Percentiles rank a stretch among this genome's conserved stretches.
These are phyloP conservation scores for Flaveria linearis DNA, from an alignment of 129 eudicot species.

Conservation along the genomic window DNA sequence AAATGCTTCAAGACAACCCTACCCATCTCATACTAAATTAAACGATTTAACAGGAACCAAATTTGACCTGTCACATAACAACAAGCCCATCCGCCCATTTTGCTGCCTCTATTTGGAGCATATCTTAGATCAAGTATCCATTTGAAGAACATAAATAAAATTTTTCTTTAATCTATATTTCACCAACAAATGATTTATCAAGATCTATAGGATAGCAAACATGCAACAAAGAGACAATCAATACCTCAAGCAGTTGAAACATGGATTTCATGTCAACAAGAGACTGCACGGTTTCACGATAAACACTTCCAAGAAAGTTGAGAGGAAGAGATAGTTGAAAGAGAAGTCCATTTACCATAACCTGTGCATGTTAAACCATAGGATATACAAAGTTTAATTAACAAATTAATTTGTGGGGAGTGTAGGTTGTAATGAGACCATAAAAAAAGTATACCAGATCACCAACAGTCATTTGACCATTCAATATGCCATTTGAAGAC, in stretches of 20 bases:
- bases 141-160: background rate
- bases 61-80: background rate
- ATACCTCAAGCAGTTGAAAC: constrained; percentile 97
- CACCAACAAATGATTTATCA: background rate
- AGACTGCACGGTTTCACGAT: constrained; percentile 93
- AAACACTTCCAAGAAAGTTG: constrained; percentile 96
- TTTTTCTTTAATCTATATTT: background rate
- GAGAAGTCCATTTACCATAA: constrained; percentile 96
- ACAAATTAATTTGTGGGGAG: constrained; percentile 3
- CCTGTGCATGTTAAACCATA: constrained; percentile 42
- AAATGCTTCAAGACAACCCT: background rate
- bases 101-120: background rate
- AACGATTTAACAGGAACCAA: background rate
- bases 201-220: constrained; percentile 6
- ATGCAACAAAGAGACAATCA: background rate
- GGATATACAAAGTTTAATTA: background rate
- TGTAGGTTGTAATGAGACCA: constrained; percentile 7
- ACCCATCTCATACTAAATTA: background rate
- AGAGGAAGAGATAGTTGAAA: constrained; percentile 98
- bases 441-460: constrained; percentile 65
- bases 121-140: constrained; percentile 3
- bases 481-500: constrained; percentile 77
- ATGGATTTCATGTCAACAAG: constrained; percentile 93
- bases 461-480: constrained; percentile 85
- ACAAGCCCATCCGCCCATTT: background rate